Evolutionary conservation across 1,284 basidiomycete species (phyloP), one percentile per base, ranked within the genome.

Genomic region (Ganoderma boninense): DNA sequence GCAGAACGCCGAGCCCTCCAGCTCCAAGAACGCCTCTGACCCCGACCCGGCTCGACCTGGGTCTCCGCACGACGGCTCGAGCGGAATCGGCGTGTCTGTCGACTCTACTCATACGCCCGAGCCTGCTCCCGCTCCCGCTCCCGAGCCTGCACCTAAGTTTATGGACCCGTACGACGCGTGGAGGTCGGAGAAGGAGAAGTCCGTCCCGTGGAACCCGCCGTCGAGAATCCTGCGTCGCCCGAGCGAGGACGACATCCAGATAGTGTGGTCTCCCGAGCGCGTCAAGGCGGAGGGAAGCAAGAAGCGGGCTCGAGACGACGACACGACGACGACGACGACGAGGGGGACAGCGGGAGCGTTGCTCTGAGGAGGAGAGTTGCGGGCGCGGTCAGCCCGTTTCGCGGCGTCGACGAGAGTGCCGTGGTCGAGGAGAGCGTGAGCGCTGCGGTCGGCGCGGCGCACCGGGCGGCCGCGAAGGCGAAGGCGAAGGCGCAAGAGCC

Each of bases 201-300:
- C 4, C 11, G 11, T 52, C 23, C 49, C 49, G 23, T 52, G 49
- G 23, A 49, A 35, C 6, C 65, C 44, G 44, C 29, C 29, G 18
- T 60, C 56, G 29, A 57, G 23, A 29, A 46, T 66, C 32, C 65
- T 57, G 20, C 65, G 40, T 1, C 60, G 44, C 14, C 42, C 59
- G 38, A 67, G 65, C 65, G 29, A 61, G 35, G 18, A 62, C 44
- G 65, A 67, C 60, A 62, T 62, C 46, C 7, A 49, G 65, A 67
- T 67, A 49, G 65, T 32, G 6, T 67, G 65, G 65, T 42, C 65
- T 32, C 56, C 65, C 26, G 20, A 35, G 18, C 35, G 44, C 11
- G 38, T 49, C 46, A 20, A n/a, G 49, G 49, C 49, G 20, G 49
- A 43, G 49, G n/a, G 49, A 52, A 52, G 56, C 16, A 35, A 32